Evolutionary conservation across 2,329 filamentous ascomycete species (phyloP).

Genomic region (Epichloe amarillans): DNA sequence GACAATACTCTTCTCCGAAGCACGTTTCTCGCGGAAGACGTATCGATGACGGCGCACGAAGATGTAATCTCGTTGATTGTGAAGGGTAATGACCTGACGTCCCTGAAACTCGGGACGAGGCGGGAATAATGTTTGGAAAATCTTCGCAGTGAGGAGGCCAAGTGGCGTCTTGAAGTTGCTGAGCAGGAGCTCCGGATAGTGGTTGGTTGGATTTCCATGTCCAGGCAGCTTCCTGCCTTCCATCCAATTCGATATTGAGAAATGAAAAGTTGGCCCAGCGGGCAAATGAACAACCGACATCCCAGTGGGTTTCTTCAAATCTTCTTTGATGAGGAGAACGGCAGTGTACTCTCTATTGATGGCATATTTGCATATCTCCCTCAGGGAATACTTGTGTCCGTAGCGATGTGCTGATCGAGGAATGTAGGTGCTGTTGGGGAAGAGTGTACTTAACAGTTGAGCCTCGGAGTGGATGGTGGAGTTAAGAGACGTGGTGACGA

Average conservation of each 20-base stretch:
- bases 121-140: conserved; percentile 54
- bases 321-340: conserved; percentile 75
- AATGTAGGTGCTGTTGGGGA: conserved; percentile 81
- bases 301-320: conserved; percentile 71
- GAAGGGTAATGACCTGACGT: conserved; percentile 78
- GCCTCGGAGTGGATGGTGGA: conserved; percentile 79
- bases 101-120: conserved; percentile 71
- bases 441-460: conserved; percentile 61
- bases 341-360: conserved; percentile 71
- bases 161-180: conserved; percentile 94
- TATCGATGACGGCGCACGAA: conserved; percentile 87
- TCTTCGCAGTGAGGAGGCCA: conserved; percentile 71
- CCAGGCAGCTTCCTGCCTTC: conserved; percentile 79
- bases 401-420: conserved; percentile 73
- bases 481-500: conserved; percentile 84
- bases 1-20: conserved; percentile 75
- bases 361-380: conserved; percentile 82
- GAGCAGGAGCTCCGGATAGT: conserved; percentile 79
- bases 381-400: conserved; percentile 79
- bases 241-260: conserved; percentile 80
- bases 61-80: conserved; percentile 94
- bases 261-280: conserved; percentile 80
- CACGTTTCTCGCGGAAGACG: conserved; percentile 77
- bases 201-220: conserved; percentile 76
- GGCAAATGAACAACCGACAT: conserved; percentile 78